These are phyloP conservation scores for Aspergillus leporis DNA, from an alignment of 495 filamentous ascomycete species.

Conservation along the genomic window DNA sequence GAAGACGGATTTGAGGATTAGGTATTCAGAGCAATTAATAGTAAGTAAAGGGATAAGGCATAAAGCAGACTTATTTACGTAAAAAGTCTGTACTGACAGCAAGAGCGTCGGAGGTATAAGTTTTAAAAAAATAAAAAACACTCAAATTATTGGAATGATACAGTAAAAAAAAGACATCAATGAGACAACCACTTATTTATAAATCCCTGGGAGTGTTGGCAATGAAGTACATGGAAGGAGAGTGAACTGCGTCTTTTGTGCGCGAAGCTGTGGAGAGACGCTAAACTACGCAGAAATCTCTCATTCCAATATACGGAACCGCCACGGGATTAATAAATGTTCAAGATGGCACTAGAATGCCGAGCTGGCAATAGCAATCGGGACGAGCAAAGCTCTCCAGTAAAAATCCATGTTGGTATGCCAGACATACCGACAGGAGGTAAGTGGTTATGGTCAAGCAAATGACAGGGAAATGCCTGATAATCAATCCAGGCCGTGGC, in stretches of 20 bases:
- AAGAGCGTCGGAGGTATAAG: not conserved
- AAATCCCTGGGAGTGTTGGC: not conserved
- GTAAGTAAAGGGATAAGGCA: not conserved
- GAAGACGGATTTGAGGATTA: not conserved
- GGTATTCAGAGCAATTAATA: not conserved
- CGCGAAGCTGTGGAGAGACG: constrained; percentile 20
- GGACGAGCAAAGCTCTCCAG: not conserved
- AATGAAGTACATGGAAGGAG: constrained; percentile 2
- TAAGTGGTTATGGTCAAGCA: not conserved
- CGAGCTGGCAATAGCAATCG: not conserved
- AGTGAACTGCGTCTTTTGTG: constrained; percentile 42
- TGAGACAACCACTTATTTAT: not conserved
- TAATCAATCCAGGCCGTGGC: not conserved
- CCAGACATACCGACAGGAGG: not conserved
- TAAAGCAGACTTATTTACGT: not conserved
- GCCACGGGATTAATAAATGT: not conserved
- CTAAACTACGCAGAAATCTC: constrained; percentile 46
- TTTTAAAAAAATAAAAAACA: not conserved
- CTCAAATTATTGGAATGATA: not conserved
- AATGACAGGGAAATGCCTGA: too few relatives aligned
- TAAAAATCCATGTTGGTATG: not conserved
- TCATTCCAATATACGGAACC: constrained; percentile 31
- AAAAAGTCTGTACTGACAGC: not conserved
- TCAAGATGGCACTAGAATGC: not conserved
- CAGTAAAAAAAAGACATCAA: not conserved